Evolutionary conservation across 371 early-diverging fungal genomes (phyloP).

Genomic region (Syncephalis plumigaleata): DNA sequence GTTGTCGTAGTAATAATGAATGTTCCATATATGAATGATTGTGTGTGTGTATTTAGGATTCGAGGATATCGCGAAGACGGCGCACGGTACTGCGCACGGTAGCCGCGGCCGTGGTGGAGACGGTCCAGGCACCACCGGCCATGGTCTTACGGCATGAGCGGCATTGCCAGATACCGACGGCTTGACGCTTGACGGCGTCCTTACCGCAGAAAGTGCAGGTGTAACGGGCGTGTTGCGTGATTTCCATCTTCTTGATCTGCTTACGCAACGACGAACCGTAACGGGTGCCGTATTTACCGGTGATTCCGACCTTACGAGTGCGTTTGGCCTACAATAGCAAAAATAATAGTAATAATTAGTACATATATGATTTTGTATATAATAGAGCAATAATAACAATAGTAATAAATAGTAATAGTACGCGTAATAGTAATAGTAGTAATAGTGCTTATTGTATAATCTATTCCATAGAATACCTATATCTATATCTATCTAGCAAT

Average conservation of each 20-base stretch:
- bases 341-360: no score
- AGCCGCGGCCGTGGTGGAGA: slow-evolving; percentile 84
- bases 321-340: slow-evolving; percentile 94
- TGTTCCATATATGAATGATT: no score
- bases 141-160: slow-evolving; percentile 89
- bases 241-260: slow-evolving; percentile 99
- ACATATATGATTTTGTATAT: no score
- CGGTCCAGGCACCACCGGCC: slow-evolving; percentile 99
- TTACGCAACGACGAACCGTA: slow-evolving; percentile 99
- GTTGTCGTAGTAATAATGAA: no score
- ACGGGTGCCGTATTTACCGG: slow-evolving; percentile 99
- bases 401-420: no score
- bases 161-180: slow-evolving; percentile 99
- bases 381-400: no score
- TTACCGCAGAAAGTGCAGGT: slow-evolving; percentile 98
- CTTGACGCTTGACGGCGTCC: slow-evolving; percentile 90
- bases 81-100: slow-evolving; percentile 88
- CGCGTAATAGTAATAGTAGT: no score
- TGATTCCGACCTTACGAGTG: slow-evolving; percentile 99
- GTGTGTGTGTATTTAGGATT: slow-evolving; percentile 44
- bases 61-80: slow-evolving; percentile 93
- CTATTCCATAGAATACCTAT: no score
- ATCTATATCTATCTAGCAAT: no score
- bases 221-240: slow-evolving; percentile 98
- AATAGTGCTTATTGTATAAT: no score